These are phyloP conservation scores for Alopecurus myosuroides DNA, from an alignment of 176 grass and related monocot genomes.

Conservation along the genomic window DNA sequence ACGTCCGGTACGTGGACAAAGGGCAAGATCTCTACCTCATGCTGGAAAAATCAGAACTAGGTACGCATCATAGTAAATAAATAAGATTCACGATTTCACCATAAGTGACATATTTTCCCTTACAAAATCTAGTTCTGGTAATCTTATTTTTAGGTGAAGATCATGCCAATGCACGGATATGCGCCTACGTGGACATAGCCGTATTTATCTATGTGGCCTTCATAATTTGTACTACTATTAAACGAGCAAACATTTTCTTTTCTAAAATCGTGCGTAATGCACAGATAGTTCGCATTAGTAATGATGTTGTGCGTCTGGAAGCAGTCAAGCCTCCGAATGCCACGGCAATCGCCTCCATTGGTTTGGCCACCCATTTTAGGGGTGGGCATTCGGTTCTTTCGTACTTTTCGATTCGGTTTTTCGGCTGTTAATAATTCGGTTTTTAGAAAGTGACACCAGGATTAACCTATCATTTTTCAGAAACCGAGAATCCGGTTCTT, in stretches of 20 bases:
- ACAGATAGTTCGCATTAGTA: not conserved
- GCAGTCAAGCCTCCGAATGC: not conserved
- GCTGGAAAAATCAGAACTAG: not conserved
- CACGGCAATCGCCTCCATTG: not conserved
- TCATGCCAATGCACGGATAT: not conserved
- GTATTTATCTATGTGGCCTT: not conserved
- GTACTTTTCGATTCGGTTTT: no score
- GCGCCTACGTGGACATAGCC: no score
- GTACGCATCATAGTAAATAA: not conserved
- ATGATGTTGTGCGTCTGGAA: not conserved
- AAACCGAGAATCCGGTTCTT: no score
- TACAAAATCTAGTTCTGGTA: not conserved
- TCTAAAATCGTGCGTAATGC: not conserved
- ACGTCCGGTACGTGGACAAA: slow-evolving; percentile 7
- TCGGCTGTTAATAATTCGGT: no score
- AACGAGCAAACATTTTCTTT: no score
- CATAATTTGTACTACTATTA: no score
- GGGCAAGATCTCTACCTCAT: slow-evolving; percentile 16
- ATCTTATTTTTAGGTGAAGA: not conserved
- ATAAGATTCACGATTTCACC: not conserved
- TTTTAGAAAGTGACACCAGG: no score
- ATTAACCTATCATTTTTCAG: no score
- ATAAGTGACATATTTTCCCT: no score
- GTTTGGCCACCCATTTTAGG: not conserved
- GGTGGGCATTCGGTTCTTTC: no score